Percentiles rank a stretch among this genome's conserved stretches.
Conservation (phyloP, 2,329 filamentous ascomycete species). For the Falciphora oryzae region DNA sequence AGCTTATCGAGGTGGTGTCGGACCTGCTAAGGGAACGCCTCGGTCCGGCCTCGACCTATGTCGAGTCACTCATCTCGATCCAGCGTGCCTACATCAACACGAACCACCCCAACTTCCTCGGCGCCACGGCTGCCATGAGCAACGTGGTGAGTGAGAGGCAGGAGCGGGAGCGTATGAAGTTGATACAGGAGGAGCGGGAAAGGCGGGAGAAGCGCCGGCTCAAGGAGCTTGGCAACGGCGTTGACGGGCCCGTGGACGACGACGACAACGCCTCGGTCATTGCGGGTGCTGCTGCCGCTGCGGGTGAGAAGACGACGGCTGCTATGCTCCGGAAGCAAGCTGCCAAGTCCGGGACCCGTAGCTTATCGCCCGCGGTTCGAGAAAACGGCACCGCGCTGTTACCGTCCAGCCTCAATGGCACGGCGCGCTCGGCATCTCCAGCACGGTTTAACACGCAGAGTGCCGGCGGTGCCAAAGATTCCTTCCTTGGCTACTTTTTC, state of each 20-base stretch:
- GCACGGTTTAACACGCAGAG: conserved; percentile 55
- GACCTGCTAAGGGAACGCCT: conserved; percentile 89
- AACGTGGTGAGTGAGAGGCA: conserved; percentile 93
- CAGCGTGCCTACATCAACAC: conserved; percentile 99
- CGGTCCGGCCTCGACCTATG: conserved; percentile 82
- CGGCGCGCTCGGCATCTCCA: conserved; percentile 52
- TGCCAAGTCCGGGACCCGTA: conserved; percentile 49
- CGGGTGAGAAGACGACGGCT: conserved; percentile 46
- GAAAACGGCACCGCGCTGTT: conserved; percentile 56
- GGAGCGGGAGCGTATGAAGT: conserved; percentile 79
- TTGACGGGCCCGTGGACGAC: conserved; percentile 58
- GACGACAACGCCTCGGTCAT: conserved; percentile 49
- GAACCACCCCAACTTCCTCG: conserved; percentile 97
- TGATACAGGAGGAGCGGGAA: conserved; percentile 77
- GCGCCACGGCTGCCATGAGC: conserved; percentile 94
- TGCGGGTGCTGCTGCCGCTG: conserved; percentile 39
- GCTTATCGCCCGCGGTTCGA: conserved; percentile 76
- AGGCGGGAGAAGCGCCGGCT: conserved; percentile 76
- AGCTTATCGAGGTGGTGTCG: conserved; percentile 96
- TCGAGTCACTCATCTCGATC: conserved; percentile 94
- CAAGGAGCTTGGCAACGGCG: conserved; percentile 83
- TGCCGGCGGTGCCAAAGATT: conserved; percentile 67
- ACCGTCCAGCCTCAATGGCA: conserved; percentile 60
- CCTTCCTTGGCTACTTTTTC: conserved; percentile 98
- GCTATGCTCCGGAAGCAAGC: conserved; percentile 50